Conservation (phyloP, 352 stramenopile genomes). For the Phytopythium cucurbitacearum region DNA sequence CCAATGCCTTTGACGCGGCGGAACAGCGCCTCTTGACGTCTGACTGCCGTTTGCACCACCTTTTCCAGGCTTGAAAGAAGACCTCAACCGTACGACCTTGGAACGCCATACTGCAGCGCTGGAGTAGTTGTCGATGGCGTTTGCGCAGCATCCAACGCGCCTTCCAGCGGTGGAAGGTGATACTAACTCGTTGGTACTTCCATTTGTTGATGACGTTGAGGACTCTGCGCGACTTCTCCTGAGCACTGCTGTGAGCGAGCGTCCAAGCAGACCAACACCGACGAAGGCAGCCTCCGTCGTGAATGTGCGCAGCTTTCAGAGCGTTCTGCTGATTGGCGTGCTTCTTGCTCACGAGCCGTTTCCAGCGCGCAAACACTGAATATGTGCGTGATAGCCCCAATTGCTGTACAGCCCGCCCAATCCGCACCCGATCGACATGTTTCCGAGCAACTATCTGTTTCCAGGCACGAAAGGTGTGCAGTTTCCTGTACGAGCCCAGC, state of each 20-base stretch:
- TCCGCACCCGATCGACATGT: slow-evolving; percentile 5
- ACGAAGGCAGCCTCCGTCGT: background rate
- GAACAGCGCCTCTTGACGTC: background rate
- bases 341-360: slow-evolving; percentile 1
- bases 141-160: slow-evolving; percentile 21
- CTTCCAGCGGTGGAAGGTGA: slow-evolving; percentile 32
- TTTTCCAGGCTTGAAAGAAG: slow-evolving; percentile 28
- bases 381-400: slow-evolving; percentile 8
- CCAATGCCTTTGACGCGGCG: background rate
- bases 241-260: slow-evolving; percentile 7
- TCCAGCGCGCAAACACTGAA: slow-evolving; percentile 18
- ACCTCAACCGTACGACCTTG: slow-evolving; percentile 12
- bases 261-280: slow-evolving; percentile 20
- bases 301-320: background rate
- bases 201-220: slow-evolving; percentile 15
- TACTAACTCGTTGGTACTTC: slow-evolving; percentile 16
- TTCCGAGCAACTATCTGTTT: slow-evolving; percentile 6
- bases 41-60: background rate
- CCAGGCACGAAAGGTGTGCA: slow-evolving; percentile 15
- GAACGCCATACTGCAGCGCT: slow-evolving; percentile 4
- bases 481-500: slow-evolving; percentile 6
- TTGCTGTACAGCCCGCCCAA: slow-evolving; percentile 4
- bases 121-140: slow-evolving; percentile 19
- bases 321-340: background rate
- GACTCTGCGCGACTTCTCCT: slow-evolving; percentile 12